Conservation (phyloP, 768 basidiomycete species). For the Nidula microcarpa region DNA sequence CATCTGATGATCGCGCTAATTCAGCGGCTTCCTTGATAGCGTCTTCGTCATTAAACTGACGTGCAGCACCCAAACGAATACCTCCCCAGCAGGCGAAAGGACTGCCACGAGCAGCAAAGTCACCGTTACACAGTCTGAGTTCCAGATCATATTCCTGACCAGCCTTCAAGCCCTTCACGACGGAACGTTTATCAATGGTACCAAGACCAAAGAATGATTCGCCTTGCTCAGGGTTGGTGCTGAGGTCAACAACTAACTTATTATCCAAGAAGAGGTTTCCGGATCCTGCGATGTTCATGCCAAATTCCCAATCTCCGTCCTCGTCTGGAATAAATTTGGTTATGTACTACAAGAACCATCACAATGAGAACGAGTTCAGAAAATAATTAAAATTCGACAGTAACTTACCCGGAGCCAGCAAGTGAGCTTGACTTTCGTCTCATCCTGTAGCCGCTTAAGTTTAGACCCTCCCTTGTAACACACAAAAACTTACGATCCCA, state of each 20-base stretch:
- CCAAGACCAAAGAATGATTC: conserved; percentile 41
- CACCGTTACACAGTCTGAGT: conserved; percentile 28
- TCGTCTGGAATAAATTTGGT: conserved; percentile 47
- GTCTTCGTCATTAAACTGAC: conserved; percentile 29
- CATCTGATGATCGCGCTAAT: conserved; percentile 36
- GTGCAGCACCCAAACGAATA: conserved; percentile 30
- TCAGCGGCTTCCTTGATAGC: conserved; percentile 36
- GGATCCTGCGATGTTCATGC: conserved; percentile 36
- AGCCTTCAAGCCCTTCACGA: conserved; percentile 34
- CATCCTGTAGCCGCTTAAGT: conserved; percentile 19
- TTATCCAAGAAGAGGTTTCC: conserved; percentile 52
- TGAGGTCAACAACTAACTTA: conserved; percentile 42
- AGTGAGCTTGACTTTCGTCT: conserved; percentile 34
- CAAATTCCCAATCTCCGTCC: conserved; percentile 49
- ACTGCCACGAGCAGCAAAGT: conserved; percentile 26
- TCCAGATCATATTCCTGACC: conserved; percentile 38
- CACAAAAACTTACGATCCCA: conserved; percentile 29
- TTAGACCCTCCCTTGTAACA: neutral
- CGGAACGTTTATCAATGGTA: conserved; percentile 31
- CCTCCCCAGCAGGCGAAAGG: conserved; percentile 37
- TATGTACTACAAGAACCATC: conserved; percentile 23
- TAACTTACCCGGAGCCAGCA: conserved; percentile 37
- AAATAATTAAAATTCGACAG: neutral
- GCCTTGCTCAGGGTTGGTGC: conserved; percentile 31
- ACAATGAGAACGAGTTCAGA: no score